phyloP scores from a whole-genome alignment of 257 asterid genomes.

The Solanum medicagineum region DNA sequence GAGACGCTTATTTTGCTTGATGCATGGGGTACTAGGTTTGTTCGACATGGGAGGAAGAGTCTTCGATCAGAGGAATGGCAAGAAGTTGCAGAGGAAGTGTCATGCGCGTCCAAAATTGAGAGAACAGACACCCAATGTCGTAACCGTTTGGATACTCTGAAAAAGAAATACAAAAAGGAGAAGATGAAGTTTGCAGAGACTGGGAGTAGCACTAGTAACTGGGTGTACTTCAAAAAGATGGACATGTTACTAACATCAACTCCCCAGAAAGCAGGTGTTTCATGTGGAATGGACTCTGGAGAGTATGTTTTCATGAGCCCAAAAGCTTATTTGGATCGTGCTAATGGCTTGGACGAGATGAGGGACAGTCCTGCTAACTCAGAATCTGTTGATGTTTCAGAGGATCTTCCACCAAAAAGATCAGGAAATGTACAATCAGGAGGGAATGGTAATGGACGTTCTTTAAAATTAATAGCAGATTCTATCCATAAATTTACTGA shows the following conservation, averaged over 20 bases:
- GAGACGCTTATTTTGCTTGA: constrained; percentile 61
- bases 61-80: constrained; percentile 94
- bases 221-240: constrained; percentile 81
- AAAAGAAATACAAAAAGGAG: constrained; percentile 93
- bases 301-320: constrained; percentile 57
- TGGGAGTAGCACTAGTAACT: constrained; percentile 21
- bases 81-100: constrained; percentile 77
- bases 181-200: constrained; percentile 34
- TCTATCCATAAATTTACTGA: constrained; percentile 64
- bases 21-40: constrained; percentile 83
- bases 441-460: constrained; percentile 10
- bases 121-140: constrained; percentile 87
- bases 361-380: constrained; percentile 70
- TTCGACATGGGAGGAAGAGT: constrained; percentile 81
- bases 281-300: constrained; percentile 75
- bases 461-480: constrained; percentile 62
- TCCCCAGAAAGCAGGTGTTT: constrained; percentile 48
- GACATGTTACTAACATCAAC: constrained; percentile 44
- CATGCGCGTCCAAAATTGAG: constrained; percentile 51
- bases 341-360: constrained; percentile 72
- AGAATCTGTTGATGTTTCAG: constrained; percentile 40
- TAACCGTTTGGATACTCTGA: constrained; percentile 80
- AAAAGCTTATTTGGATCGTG: constrained; percentile 28
- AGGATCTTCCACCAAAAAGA: constrained; percentile 39
- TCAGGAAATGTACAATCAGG: constrained; percentile 10